Conservation (phyloP, 768 basidiomycete genomes). For the Phanerodontia chrysosporium region DNA sequence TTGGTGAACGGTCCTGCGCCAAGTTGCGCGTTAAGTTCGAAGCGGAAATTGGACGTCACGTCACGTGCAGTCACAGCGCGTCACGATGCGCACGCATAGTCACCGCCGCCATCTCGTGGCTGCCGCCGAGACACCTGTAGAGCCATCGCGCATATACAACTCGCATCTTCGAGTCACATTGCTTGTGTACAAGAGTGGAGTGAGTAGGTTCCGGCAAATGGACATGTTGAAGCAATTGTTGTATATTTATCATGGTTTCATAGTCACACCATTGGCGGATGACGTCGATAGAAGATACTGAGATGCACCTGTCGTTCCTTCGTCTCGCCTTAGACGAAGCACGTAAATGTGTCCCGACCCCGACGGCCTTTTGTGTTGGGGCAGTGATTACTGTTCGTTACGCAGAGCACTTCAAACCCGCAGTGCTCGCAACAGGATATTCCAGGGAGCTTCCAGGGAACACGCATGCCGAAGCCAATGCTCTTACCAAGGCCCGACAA, state of each 20-base stretch:
- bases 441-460: slow-evolving; percentile 91
- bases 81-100: neutral
- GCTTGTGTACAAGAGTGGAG: neutral
- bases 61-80: neutral
- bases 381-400: slow-evolving; percentile 61
- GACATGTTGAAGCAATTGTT: no score
- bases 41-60: slow-evolving; percentile 10
- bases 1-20: neutral
- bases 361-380: slow-evolving; percentile 89
- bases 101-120: neutral
- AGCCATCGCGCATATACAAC: no score
- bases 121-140: no score
- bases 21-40: slow-evolving; percentile 10
- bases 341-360: slow-evolving; percentile 58
- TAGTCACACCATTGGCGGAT: neutral
- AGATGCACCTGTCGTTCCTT: slow-evolving; percentile 42
- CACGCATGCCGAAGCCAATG: slow-evolving; percentile 96
- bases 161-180: no score
- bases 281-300: neutral
- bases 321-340: slow-evolving; percentile 69
- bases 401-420: slow-evolving; percentile 36
- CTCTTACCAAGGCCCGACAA: slow-evolving; percentile 64
- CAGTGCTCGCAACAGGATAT: slow-evolving; percentile 74
- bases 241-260: neutral
- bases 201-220: neutral